phyloP scores from a whole-genome alignment of 2,329 filamentous ascomycete species.

The Berkeleyomyces rouxiae region DNA sequence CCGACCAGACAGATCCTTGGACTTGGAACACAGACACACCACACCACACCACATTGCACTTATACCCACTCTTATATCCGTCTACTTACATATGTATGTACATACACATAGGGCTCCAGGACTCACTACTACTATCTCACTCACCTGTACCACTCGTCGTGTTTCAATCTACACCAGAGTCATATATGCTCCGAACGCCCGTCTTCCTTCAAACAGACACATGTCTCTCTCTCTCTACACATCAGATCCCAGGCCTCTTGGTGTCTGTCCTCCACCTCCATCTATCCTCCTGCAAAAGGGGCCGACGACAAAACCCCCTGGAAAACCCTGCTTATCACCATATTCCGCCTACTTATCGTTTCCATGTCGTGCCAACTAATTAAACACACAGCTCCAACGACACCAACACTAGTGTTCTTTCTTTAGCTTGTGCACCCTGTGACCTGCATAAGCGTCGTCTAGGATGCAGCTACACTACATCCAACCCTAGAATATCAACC shows the following conservation, averaged over 20 bases:
- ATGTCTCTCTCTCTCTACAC: background rate
- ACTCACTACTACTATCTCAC: no score
- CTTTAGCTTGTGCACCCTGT: background rate
- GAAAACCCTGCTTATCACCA: no score
- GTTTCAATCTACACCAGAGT: no score
- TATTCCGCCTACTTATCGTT: no score
- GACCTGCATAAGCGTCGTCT: background rate
- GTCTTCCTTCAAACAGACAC: background rate
- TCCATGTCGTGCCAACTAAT: background rate
- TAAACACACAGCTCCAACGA: background rate
- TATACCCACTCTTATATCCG: no score
- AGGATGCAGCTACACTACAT: background rate
- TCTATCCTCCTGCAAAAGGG: background rate
- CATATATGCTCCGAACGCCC: no score
- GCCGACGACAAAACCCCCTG: no score
- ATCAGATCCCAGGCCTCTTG: background rate
- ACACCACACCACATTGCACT: background rate
- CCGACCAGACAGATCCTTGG: background rate
- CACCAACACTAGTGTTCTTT: background rate
- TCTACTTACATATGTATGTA: no score
- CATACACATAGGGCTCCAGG: no score
- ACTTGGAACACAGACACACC: background rate
- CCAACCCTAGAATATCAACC: background rate
- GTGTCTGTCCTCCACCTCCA: background rate
- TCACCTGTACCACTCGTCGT: no score